Evolutionary conservation across 2,329 filamentous ascomycete genomes (phyloP).

Genomic region (Beauveria sp.): DNA sequence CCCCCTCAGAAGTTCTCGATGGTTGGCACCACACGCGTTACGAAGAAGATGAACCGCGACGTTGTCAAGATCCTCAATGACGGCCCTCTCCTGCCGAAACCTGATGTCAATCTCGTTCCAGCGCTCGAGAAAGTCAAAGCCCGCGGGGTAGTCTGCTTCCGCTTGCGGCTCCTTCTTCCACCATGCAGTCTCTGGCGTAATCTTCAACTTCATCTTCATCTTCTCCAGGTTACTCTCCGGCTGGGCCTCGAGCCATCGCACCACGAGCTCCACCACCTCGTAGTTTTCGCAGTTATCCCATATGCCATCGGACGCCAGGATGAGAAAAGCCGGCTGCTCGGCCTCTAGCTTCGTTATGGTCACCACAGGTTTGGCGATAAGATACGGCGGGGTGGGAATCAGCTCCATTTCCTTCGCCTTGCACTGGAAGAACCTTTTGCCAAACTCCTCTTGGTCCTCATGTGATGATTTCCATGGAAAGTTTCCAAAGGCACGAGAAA

Average conservation of each 20-base stretch:
- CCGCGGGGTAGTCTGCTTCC: neutral
- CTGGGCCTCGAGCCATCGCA: conserved; percentile 34
- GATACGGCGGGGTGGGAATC: conserved; percentile 49
- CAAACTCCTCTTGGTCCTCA: conserved; percentile 22
- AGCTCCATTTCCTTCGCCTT: conserved; percentile 23
- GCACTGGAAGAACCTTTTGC: conserved; percentile 38
- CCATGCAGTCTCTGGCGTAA: neutral
- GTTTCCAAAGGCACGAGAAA: conserved; percentile 57
- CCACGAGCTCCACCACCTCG: conserved; percentile 46
- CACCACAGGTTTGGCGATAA: conserved; percentile 56
- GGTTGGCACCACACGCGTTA: conserved; percentile 66
- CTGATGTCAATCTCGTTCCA: conserved; percentile 1
- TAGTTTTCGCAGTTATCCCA: conserved; percentile 49
- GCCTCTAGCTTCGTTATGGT: conserved; percentile 43
- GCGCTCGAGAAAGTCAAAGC: conserved; percentile 3
- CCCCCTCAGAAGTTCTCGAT: conserved; percentile 63
- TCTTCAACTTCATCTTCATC: neutral
- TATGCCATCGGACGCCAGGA: conserved; percentile 51
- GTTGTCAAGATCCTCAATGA: conserved; percentile 41
- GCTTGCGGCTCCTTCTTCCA: neutral
- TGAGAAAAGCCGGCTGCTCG: conserved; percentile 39
- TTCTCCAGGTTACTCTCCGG: neutral
- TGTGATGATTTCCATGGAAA: conserved; percentile 54
- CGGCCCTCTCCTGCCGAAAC: conserved; percentile 3
- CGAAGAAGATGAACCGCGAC: conserved; percentile 68